Percentiles rank a stretch among this genome's conserved stretches.
Evolutionary conservation across 108 stramenopile genomes (phyloP).

Genomic region (Seminavis robusta): DNA sequence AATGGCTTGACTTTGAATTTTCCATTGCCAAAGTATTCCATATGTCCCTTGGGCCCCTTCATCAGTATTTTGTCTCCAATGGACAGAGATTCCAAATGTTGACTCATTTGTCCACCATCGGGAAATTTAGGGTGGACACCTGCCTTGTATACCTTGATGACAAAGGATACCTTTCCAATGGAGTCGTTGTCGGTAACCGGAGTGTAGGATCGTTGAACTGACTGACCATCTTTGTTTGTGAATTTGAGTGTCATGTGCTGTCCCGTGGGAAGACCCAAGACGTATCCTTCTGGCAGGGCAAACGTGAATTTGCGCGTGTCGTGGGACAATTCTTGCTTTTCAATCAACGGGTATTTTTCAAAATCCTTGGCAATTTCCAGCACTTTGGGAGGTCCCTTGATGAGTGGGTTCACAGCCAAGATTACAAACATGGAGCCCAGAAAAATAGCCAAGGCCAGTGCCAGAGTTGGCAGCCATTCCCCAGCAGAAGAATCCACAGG

Average conservation of each 20-base stretch:
- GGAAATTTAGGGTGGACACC: constrained; percentile 94
- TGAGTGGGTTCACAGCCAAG: no score
- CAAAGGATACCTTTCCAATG: constrained; percentile 78
- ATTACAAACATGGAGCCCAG: no score
- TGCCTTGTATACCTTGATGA: constrained; percentile 92
- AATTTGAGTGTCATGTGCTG: constrained; percentile 93
- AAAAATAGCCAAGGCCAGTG: no score
- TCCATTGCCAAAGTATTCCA: constrained; percentile 64
- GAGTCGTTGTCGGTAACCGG: constrained; percentile 83
- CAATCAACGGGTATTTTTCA: no score
- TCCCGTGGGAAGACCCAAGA: constrained; percentile 95
- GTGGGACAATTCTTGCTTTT: constrained; percentile 86
- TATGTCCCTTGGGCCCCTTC: constrained; percentile 87
- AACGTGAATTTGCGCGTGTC: constrained; percentile 93
- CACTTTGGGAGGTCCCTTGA: no score
- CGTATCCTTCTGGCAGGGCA: constrained; percentile 62
- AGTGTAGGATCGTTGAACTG: constrained; percentile 84
- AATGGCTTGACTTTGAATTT: constrained; percentile 68
- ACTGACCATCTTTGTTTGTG: constrained; percentile 63
- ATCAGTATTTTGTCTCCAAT: constrained; percentile 88
- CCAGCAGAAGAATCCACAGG: no score
- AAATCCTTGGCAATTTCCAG: no score
- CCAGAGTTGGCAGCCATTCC: no score
- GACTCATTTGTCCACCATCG: constrained; percentile 95
- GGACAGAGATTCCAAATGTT: constrained; percentile 87